phyloP scores from a whole-genome alignment of 257 asterid genomes.

The Asclepias syriaca region DNA sequence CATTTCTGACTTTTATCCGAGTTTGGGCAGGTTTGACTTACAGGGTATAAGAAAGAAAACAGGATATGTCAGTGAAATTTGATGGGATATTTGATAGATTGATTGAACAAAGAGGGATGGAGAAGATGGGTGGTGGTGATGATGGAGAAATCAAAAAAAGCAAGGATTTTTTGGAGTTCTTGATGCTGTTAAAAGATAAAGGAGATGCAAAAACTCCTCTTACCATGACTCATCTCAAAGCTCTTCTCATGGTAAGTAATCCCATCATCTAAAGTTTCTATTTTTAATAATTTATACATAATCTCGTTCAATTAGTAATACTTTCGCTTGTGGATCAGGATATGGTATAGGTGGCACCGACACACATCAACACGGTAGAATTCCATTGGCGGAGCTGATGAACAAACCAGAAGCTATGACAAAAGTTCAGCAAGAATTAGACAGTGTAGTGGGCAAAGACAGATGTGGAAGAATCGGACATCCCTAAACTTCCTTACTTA shows the following conservation, averaged over 20 bases:
- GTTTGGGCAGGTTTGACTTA: conserved; percentile 52
- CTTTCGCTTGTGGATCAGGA: conserved; percentile 26
- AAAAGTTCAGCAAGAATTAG: conserved; percentile 48
- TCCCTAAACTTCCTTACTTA: conserved; percentile 42
- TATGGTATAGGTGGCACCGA: conserved; percentile 78
- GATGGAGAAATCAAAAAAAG: conserved; percentile 7
- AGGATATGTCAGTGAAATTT: conserved; percentile 31
- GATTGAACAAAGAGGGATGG: conserved; percentile 31
- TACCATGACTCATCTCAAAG: conserved; percentile 58
- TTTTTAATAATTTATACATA: too few relatives aligned
- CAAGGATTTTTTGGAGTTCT: conserved; percentile 60
- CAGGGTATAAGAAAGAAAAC: conserved; percentile 61
- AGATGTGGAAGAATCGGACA: conserved; percentile 51
- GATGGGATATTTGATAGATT: conserved; percentile 52
- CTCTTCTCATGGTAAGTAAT: conserved; percentile 60
- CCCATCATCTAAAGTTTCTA: too few relatives aligned
- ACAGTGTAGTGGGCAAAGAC: conserved; percentile 37
- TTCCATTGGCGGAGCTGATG: conserved; percentile 62
- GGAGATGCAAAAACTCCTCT: conserved; percentile 47
- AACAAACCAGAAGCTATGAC: conserved; percentile 43
- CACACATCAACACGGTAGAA: conserved; percentile 59
- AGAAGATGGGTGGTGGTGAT: background rate
- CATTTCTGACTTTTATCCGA: conserved; percentile 63
- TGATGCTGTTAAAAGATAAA: conserved; percentile 44
- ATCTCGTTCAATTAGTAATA: too few relatives aligned